A percentile compares a stretch with the other conserved stretches of the same genome.
Evolutionary conservation across 495 filamentous ascomycete species (phyloP).

Genomic region (Trichoderma orchidacearum): DNA sequence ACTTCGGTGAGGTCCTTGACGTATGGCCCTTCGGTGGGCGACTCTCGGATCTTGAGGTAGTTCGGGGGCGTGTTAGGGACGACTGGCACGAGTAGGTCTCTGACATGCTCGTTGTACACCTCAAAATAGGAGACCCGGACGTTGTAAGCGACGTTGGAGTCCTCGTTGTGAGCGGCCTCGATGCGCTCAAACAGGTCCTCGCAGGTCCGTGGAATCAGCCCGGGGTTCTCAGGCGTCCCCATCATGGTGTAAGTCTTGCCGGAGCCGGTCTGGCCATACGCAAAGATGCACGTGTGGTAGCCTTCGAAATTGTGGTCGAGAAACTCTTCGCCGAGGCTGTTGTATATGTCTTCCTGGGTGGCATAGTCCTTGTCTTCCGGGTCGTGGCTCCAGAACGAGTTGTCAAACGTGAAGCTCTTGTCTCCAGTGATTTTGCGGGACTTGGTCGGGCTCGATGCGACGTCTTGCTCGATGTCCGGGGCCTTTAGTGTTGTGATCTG

Average conservation of each 20-base stretch:
- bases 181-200: slow-evolving; percentile 94
- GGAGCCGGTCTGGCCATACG: slow-evolving; percentile 94
- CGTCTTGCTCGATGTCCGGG: slow-evolving; percentile 47
- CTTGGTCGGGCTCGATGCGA: slow-evolving; percentile 34
- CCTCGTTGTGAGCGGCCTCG: slow-evolving; percentile 54
- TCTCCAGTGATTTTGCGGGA: slow-evolving; percentile 70
- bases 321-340: slow-evolving; percentile 88
- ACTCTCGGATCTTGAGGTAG: slow-evolving; percentile 96
- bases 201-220: slow-evolving; percentile 93
- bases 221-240: slow-evolving; percentile 73
- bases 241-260: slow-evolving; percentile 99
- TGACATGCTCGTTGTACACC: slow-evolving; percentile 98
- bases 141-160: slow-evolving; percentile 84
- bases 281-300: slow-evolving; percentile 98
- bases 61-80: slow-evolving; percentile 56
- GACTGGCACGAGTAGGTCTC: slow-evolving; percentile 78
- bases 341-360: slow-evolving; percentile 83
- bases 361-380: slow-evolving; percentile 45
- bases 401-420: slow-evolving; percentile 91
- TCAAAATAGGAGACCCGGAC: slow-evolving; percentile 98
- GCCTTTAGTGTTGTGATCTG: slow-evolving; percentile 70
- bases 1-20: slow-evolving; percentile 92
- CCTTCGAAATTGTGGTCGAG: slow-evolving; percentile 99
- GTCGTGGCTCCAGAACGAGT: slow-evolving; percentile 92
- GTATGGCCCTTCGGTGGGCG: slow-evolving; percentile 90